These are phyloP conservation scores for Cardiosporidium cionae DNA, from an alignment of 169 alveolate genomes.

Conservation along the genomic window DNA sequence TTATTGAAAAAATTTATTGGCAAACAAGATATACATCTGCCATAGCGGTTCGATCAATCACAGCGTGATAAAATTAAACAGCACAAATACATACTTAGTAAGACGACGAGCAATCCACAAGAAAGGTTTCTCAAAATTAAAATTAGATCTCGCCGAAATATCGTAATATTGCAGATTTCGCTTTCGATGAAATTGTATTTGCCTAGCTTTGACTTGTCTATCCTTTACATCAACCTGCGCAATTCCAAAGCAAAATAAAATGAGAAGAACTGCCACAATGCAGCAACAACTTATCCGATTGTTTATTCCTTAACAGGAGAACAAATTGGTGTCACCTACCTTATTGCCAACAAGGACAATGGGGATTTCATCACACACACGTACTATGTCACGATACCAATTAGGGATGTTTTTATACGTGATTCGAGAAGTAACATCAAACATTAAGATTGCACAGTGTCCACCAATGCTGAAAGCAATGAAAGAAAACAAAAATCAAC, in stretches of 20 bases:
- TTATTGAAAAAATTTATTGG: too few species aligned
- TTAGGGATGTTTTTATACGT: conserved; percentile 98
- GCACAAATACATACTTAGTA: conserved; percentile 41
- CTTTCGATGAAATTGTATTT: conserved; percentile 95
- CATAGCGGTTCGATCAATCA: too few species aligned
- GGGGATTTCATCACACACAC: conserved; percentile 98
- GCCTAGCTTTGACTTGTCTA: conserved; percentile 98
- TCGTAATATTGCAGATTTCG: conserved; percentile 95
- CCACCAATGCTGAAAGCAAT: conserved; percentile 76
- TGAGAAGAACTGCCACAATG: not conserved
- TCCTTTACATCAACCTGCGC: conserved; percentile 81
- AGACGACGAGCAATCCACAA: conserved; percentile 93
- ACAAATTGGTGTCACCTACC: too few species aligned
- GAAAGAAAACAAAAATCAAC: not conserved
- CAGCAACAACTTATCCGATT: too few species aligned
- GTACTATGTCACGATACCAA: conserved; percentile 97
- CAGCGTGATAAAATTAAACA: too few species aligned
- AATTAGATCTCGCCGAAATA: conserved; percentile 94
- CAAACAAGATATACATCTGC: too few species aligned
- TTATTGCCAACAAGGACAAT: conserved; percentile 97
- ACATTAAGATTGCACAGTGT: conserved; percentile 98
- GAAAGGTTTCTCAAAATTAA: conserved; percentile 97
- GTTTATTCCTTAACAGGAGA: too few species aligned
- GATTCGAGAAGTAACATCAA: conserved; percentile 98
- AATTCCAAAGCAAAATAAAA: too few species aligned